A percentile compares a stretch with the other conserved stretches of the same genome.
These are phyloP conservation scores for Boletus pseudo-olivaceus DNA, from an alignment of 768 basidiomycete species.

Conservation along the genomic window DNA sequence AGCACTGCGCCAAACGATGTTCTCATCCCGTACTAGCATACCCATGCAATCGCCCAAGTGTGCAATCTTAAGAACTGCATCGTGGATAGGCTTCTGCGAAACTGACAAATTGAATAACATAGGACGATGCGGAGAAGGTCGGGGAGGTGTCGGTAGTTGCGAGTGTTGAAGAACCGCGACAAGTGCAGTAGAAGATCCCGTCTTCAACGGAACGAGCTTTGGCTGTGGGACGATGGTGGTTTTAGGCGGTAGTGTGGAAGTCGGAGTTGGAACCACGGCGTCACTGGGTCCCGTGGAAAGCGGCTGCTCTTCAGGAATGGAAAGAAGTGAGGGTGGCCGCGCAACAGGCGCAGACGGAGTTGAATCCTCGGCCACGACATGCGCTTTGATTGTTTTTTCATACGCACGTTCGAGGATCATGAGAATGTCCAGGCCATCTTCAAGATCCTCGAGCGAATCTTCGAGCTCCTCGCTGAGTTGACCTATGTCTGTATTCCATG, in stretches of 20 bases:
- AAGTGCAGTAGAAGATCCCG: conserved; percentile 67
- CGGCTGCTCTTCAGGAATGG: conserved; percentile 22
- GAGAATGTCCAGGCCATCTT: conserved; percentile 67
- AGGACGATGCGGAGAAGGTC: conserved; percentile 18
- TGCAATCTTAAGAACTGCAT: conserved; percentile 73
- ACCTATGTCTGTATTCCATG: conserved; percentile 32
- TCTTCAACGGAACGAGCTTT: conserved; percentile 40
- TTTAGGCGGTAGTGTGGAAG: conserved; percentile 13
- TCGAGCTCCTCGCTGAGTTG: conserved; percentile 43
- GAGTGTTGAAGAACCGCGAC: conserved; percentile 58
- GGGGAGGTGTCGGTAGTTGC: conserved; percentile 13
- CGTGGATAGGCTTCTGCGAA: conserved; percentile 36
- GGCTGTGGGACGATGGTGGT: conserved; percentile 15
- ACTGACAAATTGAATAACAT: conserved; percentile 15
- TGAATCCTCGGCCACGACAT: conserved; percentile 39
- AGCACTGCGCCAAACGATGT: conserved; percentile 79
- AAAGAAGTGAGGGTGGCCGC: conserved; percentile 13
- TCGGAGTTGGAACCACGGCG: not conserved
- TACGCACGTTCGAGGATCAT: conserved; percentile 69
- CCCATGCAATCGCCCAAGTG: conserved; percentile 88
- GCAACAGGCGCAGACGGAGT: conserved; percentile 1
- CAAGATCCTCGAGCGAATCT: conserved; percentile 56
- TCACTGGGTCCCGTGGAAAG: not conserved
- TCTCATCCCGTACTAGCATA: conserved; percentile 75
- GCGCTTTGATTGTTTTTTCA: conserved; percentile 59